phyloP scores from a whole-genome alignment of 169 alveolate genomes.

The Plasmodium gaboni region DNA sequence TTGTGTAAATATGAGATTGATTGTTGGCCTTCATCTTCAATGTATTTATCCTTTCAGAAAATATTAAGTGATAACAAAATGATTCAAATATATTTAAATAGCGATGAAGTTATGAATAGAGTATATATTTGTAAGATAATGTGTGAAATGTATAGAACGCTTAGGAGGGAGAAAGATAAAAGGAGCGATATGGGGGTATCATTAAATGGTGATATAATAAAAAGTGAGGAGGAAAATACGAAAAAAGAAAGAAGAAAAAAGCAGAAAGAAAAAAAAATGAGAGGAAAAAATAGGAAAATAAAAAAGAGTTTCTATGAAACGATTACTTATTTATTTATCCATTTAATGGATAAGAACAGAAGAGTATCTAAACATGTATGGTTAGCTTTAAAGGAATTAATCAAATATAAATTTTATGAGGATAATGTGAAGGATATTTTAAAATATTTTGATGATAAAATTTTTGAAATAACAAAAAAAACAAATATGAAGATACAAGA shows the following conservation, averaged over 20 bases:
- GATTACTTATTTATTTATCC: constrained; percentile 44
- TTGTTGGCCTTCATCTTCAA: constrained; percentile 58
- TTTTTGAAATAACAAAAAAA: not conserved
- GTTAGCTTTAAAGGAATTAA: constrained; percentile 58
- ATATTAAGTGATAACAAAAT: constrained; percentile 19
- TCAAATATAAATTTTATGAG: constrained; percentile 41
- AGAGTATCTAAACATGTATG: constrained; percentile 29
- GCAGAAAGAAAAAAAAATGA: not conserved
- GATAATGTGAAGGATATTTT: constrained; percentile 38
- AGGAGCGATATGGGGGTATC: too few species aligned
- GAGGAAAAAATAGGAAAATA: not conserved
- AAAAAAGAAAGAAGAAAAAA: not conserved
- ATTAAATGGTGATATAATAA: not conserved
- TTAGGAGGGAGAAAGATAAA: constrained; percentile 5
- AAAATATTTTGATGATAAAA: constrained; percentile 36
- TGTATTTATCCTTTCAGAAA: constrained; percentile 27
- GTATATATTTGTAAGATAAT: constrained; percentile 49
- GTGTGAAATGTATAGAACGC: constrained; percentile 38
- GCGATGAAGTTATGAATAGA: constrained; percentile 36
- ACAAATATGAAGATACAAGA: not conserved
- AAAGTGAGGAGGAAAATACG: not conserved
- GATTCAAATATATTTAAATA: constrained; percentile 30
- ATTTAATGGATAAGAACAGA: constrained; percentile 50
- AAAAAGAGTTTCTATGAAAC: constrained; percentile 62
- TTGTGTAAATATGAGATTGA: constrained; percentile 42